Evolutionary conservation across 768 basidiomycete species (phyloP).

Genomic region (Auriscalpium microsporum): DNA sequence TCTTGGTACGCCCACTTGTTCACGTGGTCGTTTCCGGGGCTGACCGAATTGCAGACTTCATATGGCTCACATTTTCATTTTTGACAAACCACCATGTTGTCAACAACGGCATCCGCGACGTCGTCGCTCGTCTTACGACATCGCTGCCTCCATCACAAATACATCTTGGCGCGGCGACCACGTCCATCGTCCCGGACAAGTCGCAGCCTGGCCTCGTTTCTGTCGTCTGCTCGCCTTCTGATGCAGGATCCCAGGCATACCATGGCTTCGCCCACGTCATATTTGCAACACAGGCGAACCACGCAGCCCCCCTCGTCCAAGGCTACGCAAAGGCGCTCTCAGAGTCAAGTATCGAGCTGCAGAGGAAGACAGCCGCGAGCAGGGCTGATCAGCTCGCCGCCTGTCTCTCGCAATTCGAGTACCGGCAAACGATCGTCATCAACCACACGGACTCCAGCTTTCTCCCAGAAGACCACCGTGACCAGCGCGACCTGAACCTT

Average conservation of each 20-base stretch:
- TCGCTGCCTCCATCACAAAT: slow-evolving; percentile 34
- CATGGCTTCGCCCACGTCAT: slow-evolving; percentile 58
- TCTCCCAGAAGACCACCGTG: slow-evolving; percentile 40
- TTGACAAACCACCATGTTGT: slow-evolving; percentile 65
- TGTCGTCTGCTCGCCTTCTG: slow-evolving; percentile 29
- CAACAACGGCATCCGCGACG: slow-evolving; percentile 47
- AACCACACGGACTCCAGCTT: slow-evolving; percentile 61
- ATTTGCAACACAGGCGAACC: slow-evolving; percentile 67
- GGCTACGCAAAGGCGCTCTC: slow-evolving; percentile 37
- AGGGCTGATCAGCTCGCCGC: slow-evolving; percentile 33
- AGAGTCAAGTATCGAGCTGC: neutral
- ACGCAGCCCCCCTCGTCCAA: slow-evolving; percentile 45
- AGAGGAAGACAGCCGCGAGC: slow-evolving; percentile 6
- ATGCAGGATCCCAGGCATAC: slow-evolving; percentile 20
- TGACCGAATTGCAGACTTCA: slow-evolving; percentile 42
- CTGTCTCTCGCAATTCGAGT: slow-evolving; percentile 46
- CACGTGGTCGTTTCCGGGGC: neutral
- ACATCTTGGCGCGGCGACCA: slow-evolving; percentile 47
- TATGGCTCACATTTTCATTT: slow-evolving; percentile 58
- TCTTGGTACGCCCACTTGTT: slow-evolving; percentile 40
- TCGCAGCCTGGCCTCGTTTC: slow-evolving; percentile 26
- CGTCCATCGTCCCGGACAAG: slow-evolving; percentile 33
- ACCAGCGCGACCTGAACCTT: slow-evolving; percentile 63
- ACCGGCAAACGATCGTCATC: slow-evolving; percentile 50
- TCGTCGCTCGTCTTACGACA: slow-evolving; percentile 41